Base-by-base conservation (phyloP, 768 basidiomycete genomes). In the Albatrellus ellisii region DNA sequence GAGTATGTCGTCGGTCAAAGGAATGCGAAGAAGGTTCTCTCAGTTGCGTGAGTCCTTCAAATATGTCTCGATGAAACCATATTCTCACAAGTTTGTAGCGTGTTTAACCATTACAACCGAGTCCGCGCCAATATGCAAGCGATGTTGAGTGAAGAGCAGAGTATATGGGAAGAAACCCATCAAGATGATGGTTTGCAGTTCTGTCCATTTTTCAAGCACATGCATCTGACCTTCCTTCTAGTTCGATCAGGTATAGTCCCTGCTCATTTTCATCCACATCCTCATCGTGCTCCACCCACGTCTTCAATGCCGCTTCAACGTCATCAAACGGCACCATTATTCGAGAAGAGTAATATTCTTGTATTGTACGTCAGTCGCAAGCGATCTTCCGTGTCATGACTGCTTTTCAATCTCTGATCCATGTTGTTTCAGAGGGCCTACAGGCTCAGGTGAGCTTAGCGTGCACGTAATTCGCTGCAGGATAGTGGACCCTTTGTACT, bases 271-370 rank as follows among this genome's bases (percentile, higher is more conserved):
- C 71, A 71, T 42, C 85, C 85, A 10, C 65, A 80, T 49, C 71
- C 67, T 4, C 55, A 62, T 6, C 50, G 40, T 12, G 20, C 38
- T 22, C 36, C 36, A 2, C 47, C 41, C 7, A 36, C 38, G 5
- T 26, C 37, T 18, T n/a, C 47, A 7, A 15, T 50, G 29, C 52
- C 69, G 5, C 57, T 69, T 17, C 62, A 56, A 28, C 52, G 65
- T 37, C 70, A 62, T n/a, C 65, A 67, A 34, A 59, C 63, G 6
- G 52, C 63, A 11, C 73, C 80, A 17, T 55, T 76, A 20, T 86
- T 94, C 41, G 92, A 98, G 67, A 98, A 98, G 69, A 91, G 87
- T 52, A 98, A 98, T 56, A 87, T 97, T 3, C 64, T 98, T 32
- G 79, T 97, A 45, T 72, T 98, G 90, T 91, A 56, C 51, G 72